Percentiles rank a stretch among this genome's conserved stretches.
Conservation (phyloP, 169 alveolate species). For the Plasmodium malariae region DNA sequence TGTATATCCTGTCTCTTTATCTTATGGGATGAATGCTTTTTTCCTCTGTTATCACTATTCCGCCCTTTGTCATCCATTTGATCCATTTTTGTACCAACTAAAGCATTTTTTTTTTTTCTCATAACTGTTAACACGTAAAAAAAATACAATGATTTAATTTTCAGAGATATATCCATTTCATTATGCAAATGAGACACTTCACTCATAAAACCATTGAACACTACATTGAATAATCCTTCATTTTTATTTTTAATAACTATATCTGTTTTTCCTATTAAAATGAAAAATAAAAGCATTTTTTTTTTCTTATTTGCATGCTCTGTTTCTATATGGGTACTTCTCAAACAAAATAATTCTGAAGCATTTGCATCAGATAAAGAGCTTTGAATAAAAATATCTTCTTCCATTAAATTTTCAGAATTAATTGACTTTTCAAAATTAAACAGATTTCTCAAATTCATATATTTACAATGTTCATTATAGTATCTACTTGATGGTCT, state of each 20-base stretch:
- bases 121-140: constrained; percentile 26
- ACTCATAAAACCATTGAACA: constrained; percentile 28
- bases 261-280: constrained; percentile 36
- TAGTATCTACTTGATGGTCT: background rate
- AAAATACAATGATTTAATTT: constrained; percentile 37
- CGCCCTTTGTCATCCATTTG: background rate
- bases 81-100: background rate
- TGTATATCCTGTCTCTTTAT: background rate
- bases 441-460: constrained; percentile 51
- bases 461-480: constrained; percentile 30
- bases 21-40: background rate
- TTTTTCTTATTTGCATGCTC: background rate
- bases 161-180: constrained; percentile 29
- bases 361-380: background rate
- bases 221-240: constrained; percentile 61
- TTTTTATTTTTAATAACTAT: constrained; percentile 31
- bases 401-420: constrained; percentile 1
- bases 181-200: constrained; percentile 17
- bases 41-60: background rate
- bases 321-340: background rate
- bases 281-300: constrained; percentile 14
- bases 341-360: background rate
- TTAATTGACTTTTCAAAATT: constrained; percentile 15
- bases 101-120: background rate
- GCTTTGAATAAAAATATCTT: background rate